phyloP scores from a whole-genome alignment of 2,329 filamentous ascomycete species.

The Sclerotinia sclerotiorum region DNA sequence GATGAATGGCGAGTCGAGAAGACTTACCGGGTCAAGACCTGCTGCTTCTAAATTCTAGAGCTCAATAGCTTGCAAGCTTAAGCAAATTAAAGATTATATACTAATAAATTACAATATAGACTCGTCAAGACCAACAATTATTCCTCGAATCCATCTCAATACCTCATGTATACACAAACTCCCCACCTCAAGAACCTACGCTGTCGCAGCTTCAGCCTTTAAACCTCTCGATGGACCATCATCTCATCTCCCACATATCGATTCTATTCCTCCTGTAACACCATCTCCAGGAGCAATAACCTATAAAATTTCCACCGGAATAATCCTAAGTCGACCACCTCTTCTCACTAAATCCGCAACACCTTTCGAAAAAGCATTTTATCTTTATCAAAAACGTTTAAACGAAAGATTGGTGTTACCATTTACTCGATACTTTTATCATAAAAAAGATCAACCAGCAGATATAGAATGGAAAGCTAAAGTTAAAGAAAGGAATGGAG shows the following conservation, averaged over 20 bases:
- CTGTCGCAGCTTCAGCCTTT: slow-evolving; percentile 36
- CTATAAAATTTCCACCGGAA: slow-evolving; percentile 58
- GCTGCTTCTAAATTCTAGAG: neutral
- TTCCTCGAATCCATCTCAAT: neutral
- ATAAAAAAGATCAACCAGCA: slow-evolving; percentile 82
- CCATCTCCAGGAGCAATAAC: slow-evolving; percentile 24
- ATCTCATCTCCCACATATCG: slow-evolving; percentile 43
- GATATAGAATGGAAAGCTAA: slow-evolving; percentile 91
- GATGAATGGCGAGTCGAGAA: too few relatives aligned
- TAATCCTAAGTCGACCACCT: slow-evolving; percentile 86
- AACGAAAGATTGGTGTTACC: slow-evolving; percentile 88
- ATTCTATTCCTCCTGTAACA: slow-evolving; percentile 33
- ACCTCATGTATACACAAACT: slow-evolving; percentile 22
- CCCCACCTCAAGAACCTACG: slow-evolving; percentile 30
- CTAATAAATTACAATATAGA: neutral
- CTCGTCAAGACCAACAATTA: neutral
- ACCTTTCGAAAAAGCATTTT: slow-evolving; percentile 88
- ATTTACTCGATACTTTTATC: slow-evolving; percentile 91
- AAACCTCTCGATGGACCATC: slow-evolving; percentile 31
- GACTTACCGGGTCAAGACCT: neutral
- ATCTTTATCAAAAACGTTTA: slow-evolving; percentile 94
- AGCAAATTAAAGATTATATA: neutral
- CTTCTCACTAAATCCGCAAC: slow-evolving; percentile 80
- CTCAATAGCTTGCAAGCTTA: neutral
- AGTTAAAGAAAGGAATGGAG: slow-evolving; percentile 68